A percentile compares a stretch with the other conserved stretches of the same genome.
These are phyloP conservation scores for Tetrahymena elliotti DNA, from an alignment of 73 alveolate species.

Conservation along the genomic window DNA sequence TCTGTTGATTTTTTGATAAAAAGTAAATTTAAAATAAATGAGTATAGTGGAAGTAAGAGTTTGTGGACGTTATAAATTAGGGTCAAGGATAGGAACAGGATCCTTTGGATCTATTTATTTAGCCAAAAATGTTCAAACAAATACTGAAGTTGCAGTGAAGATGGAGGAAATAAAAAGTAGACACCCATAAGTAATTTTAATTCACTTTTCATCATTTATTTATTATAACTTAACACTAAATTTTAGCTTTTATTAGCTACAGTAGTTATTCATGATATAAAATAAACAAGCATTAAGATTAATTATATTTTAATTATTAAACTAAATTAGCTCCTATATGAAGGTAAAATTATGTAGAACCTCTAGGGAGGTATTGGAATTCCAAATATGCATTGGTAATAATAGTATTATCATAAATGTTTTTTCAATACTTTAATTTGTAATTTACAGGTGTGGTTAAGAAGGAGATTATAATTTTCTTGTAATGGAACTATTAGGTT, in stretches of 20 bases:
- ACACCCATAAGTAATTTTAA: constrained; percentile 43
- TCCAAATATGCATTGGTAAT: constrained; percentile 57
- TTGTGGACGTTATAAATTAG: constrained; percentile 76
- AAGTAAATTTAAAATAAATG: background rate
- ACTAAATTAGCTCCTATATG: constrained; percentile 13
- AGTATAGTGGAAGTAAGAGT: constrained; percentile 58
- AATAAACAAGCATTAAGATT: background rate
- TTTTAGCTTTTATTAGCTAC: no score
- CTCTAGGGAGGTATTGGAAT: constrained; percentile 68
- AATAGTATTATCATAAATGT: background rate
- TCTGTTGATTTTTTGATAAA: background rate
- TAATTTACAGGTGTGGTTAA: constrained; percentile 23
- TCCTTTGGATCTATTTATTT: constrained; percentile 86
- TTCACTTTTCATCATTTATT: background rate
- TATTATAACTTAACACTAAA: no score
- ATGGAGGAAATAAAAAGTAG: constrained; percentile 50
- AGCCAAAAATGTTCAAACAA: constrained; percentile 67
- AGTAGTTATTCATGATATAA: no score
- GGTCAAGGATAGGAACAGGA: constrained; percentile 83
- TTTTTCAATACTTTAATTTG: background rate
- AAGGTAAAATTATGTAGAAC: constrained; percentile 43
- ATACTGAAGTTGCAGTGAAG: constrained; percentile 67
- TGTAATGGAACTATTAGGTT: constrained; percentile 87
- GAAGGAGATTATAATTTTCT: constrained; percentile 77
- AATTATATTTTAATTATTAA: no score